Base-by-base conservation (phyloP, 225 moss, liverwort and hornwort species). In the Antitrichia curtipendula region DNA sequence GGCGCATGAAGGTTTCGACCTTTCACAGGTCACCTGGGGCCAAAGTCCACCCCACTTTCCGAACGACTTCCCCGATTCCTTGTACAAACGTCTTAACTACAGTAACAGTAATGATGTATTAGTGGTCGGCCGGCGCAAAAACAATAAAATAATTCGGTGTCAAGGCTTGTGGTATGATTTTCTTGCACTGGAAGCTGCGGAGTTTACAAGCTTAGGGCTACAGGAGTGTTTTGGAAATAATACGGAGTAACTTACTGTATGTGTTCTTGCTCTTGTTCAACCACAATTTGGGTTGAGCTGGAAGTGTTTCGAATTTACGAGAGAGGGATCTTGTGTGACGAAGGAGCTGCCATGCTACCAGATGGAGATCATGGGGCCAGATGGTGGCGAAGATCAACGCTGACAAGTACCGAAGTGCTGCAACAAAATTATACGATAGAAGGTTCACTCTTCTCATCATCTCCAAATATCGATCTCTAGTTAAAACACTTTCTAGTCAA, bases 331-430 rank as follows among this genome's bases (percentile, higher is more conserved):
- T 27, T 3, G 3, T 75, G 88, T 81, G 71, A 95, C 80, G 91
- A 66, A 87, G 94, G 93, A 84, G 92, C 95, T 89, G 90, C 92
- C 10, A 40, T 93, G 85, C 91, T 93, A 47, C 89, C 86, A 40
- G 41, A 27, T 84, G 92, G 25, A n/a, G n/a, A n/a, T n/a, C n/a
- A 24, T 82, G 92, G 91, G 92, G 16, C 79, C 90, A 32, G 92
- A 91, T 91, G 77, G 91, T 96, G 40, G 92, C 92, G 36, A 95
- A 93, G 91, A 94, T 94, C 53, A 93, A 96, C 85, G 92, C 92
- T 32, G 95, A 92, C 68, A 95, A 93, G 80, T 93, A 91, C 81
- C 88, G 75, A 71, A 86, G 86, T 53, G 71, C 92, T 34, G 68
- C 49, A 32, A 53, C 53, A 41, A 91, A 92, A 84, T 95, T 14